Evolutionary conservation across 257 asterid species (phyloP).

Genomic region (Avicennia marina): DNA sequence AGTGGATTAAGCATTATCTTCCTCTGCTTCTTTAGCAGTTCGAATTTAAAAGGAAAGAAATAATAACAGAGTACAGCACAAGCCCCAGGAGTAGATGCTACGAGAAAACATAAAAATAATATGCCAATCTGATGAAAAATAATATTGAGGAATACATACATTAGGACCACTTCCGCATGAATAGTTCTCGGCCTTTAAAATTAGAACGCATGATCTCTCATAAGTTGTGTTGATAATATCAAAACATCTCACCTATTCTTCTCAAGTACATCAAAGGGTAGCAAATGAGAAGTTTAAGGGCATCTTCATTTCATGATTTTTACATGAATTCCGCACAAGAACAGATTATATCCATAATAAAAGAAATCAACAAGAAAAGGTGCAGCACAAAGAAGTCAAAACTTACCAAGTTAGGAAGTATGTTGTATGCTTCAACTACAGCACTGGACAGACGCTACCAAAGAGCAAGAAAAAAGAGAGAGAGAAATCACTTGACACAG

Average conservation of each 20-base stretch:
- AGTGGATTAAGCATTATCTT: neutral
- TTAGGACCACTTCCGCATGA: no score
- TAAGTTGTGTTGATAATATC: no score
- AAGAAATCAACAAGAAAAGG: slow-evolving; percentile 17
- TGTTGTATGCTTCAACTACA: slow-evolving; percentile 82
- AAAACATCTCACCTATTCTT: slow-evolving; percentile 3
- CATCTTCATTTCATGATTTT: slow-evolving; percentile 4
- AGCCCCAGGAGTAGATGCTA: no score
- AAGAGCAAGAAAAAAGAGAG: slow-evolving; percentile 9
- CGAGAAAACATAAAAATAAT: no score
- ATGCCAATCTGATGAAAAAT: no score
- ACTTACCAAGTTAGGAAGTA: slow-evolving; percentile 78
- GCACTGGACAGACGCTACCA: slow-evolving; percentile 61
- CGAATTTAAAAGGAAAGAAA: neutral
- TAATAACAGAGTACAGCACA: no score
- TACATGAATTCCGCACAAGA: slow-evolving; percentile 10
- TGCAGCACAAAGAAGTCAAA: slow-evolving; percentile 3
- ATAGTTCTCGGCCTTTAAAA: no score
- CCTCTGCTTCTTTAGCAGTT: slow-evolving; percentile 3
- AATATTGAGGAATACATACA: no score
- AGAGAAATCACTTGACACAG: neutral
- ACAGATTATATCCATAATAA: neutral
- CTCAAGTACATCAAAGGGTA: no score
- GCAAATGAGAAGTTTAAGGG: slow-evolving; percentile 2
- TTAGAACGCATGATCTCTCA: no score